phyloP scores from a whole-genome alignment of 805 yeast genomes.

The Candida succiphila region DNA sequence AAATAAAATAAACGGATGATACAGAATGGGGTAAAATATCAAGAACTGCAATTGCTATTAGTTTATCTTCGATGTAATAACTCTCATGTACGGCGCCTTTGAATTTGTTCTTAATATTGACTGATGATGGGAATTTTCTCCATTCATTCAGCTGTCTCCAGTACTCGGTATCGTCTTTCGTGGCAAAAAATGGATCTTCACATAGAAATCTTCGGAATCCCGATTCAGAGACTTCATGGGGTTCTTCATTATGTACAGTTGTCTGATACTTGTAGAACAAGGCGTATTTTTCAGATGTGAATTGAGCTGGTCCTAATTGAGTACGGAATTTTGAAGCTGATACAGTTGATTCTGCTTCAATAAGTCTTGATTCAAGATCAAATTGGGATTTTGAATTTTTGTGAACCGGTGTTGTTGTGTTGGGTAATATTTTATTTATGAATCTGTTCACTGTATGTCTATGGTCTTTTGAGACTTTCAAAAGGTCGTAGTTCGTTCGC shows the following conservation, averaged over 20 bases:
- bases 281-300: slow-evolving; percentile 47
- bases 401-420: slow-evolving; percentile 1
- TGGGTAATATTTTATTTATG: slow-evolving; percentile 23
- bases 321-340: slow-evolving; percentile 22
- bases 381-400: slow-evolving; percentile 5
- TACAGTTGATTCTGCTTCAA: slow-evolving; percentile 7
- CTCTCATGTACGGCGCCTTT: slow-evolving; percentile 72
- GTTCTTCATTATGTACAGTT: slow-evolving; percentile 55
- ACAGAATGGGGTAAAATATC: slow-evolving; percentile 70
- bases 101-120: slow-evolving; percentile 6
- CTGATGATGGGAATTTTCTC: slow-evolving; percentile 15
- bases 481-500: slow-evolving; percentile 39
- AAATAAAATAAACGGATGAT: slow-evolving; percentile 79
- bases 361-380: slow-evolving; percentile 7
- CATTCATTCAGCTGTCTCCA: slow-evolving; percentile 35
- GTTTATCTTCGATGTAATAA: slow-evolving; percentile 50
- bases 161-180: slow-evolving; percentile 18
- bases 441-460: slow-evolving; percentile 58
- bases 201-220: slow-evolving; percentile 64
- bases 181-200: slow-evolving; percentile 45
- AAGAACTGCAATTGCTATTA: slow-evolving; percentile 68
- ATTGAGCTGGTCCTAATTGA: slow-evolving; percentile 40
- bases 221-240: slow-evolving; percentile 29
- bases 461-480: slow-evolving; percentile 53
- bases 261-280: slow-evolving; percentile 63